Evolutionary conservation across 2,329 filamentous ascomycete genomes (phyloP).

Genomic region (Mycocentrospora acerina): DNA sequence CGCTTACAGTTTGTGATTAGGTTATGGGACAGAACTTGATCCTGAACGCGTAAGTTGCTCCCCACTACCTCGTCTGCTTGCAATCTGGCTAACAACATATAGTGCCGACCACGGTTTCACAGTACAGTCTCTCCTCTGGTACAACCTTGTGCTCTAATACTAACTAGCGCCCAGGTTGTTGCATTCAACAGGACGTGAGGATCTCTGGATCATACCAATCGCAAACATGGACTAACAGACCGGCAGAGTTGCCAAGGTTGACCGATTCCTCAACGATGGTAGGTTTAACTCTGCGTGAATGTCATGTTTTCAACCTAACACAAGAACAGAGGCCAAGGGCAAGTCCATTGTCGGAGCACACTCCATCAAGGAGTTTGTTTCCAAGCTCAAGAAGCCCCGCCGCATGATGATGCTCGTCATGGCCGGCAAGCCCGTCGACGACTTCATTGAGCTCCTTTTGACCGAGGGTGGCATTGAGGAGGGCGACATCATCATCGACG

Average conservation of each 20-base stretch:
- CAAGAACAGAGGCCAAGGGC: constrained; percentile 57
- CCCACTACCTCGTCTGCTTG: constrained; percentile 9
- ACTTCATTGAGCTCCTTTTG: constrained; percentile 96
- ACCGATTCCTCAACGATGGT: constrained; percentile 80
- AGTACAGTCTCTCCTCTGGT: constrained; percentile 40
- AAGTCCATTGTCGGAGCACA: constrained; percentile 95
- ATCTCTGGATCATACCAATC: constrained; percentile 1
- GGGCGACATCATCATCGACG: constrained; percentile 98
- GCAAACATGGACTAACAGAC: constrained; percentile 21
- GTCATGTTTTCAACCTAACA: constrained; percentile 24
- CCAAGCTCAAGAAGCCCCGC: constrained; percentile 96
- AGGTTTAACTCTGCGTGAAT: constrained; percentile 6
- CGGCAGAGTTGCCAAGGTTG: constrained; percentile 81
- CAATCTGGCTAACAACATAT: constrained; percentile 27
- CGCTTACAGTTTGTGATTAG: constrained; percentile 27
- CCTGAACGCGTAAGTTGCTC: constrained; percentile 51
- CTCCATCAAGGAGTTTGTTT: constrained; percentile 88
- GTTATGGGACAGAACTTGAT: constrained; percentile 58
- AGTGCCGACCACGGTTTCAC: constrained; percentile 72
- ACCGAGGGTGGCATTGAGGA: constrained; percentile 46
- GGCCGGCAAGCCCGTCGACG: constrained; percentile 95
- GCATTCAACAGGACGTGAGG: constrained; percentile 88
- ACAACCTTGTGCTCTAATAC: constrained; percentile 8
- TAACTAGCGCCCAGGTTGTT: constrained; percentile 57
- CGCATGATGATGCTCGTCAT: constrained; percentile 99